A percentile compares a stretch with the other conserved stretches of the same genome.
These are phyloP conservation scores for Sphagnurus paluster DNA, from an alignment of 1,284 basidiomycete species.

Conservation along the genomic window DNA sequence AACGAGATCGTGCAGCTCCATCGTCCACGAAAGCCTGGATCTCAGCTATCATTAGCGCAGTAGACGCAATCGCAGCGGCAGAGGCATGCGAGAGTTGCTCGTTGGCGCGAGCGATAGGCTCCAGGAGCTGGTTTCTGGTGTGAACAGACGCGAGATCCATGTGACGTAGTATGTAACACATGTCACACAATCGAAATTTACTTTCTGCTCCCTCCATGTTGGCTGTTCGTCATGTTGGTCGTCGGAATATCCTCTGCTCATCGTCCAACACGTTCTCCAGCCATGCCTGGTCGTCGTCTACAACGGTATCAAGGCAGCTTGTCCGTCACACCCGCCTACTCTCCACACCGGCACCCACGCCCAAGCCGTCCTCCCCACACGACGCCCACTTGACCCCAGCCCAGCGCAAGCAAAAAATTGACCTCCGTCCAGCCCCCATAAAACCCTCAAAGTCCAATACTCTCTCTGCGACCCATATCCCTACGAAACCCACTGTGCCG, in stretches of 20 bases:
- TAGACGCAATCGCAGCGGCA: conserved; percentile 18
- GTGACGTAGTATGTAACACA: conserved; percentile 17
- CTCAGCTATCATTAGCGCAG: conserved; percentile 17
- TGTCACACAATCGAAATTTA: conserved; percentile 5
- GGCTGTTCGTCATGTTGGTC: conserved; percentile 9
- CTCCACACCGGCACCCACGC: conserved; percentile 11
- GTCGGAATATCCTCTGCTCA: conserved; percentile 2
- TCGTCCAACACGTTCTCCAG: neutral
- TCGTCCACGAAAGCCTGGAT: conserved; percentile 17
- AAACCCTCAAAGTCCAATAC: conserved; percentile 40
- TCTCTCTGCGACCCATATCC: conserved; percentile 22
- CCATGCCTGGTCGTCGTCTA: conserved; percentile 7
- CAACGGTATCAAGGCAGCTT: too few species aligned
- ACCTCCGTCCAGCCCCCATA: conserved; percentile 64
- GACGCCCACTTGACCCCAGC: conserved; percentile 16
- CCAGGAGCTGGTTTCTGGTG: conserved; percentile 10
- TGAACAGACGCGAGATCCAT: conserved; percentile 13
- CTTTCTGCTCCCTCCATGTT: conserved; percentile 14
- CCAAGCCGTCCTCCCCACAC: conserved; percentile 19
- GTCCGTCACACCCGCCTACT: conserved; percentile 10
- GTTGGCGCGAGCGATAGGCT: conserved; percentile 9
- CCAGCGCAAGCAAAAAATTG: conserved; percentile 54
- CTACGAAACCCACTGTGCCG: conserved; percentile 23
- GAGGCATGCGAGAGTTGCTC: conserved; percentile 7
- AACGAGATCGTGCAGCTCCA: conserved; percentile 11